phyloP scores from a whole-genome alignment of 1,284 basidiomycete species.

The Naganishia albida region DNA sequence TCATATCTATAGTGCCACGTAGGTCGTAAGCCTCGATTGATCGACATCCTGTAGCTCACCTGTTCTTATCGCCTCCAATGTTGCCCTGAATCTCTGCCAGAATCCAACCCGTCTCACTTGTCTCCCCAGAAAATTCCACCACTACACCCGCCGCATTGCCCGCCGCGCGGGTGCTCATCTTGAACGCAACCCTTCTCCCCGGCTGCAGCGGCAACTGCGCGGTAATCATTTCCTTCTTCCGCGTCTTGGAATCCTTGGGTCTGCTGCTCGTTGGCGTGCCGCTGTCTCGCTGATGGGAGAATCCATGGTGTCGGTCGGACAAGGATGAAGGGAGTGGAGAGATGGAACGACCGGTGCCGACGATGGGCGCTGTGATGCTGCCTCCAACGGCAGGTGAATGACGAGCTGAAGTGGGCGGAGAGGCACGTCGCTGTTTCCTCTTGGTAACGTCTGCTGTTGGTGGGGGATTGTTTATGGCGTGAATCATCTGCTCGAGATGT shows the following conservation, averaged over 20 bases:
- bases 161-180: constrained; percentile 36
- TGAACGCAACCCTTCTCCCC: constrained; percentile 54
- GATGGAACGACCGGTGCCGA: constrained; percentile 10
- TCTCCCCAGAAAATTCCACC: constrained; percentile 37
- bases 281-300: constrained; percentile 27
- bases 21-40: background rate
- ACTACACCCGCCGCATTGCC: constrained; percentile 36
- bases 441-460: background rate
- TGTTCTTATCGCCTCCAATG: constrained; percentile 51
- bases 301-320: constrained; percentile 1
- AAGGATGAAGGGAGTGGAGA: constrained; percentile 8
- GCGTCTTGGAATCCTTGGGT: constrained; percentile 3
- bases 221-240: constrained; percentile 22
- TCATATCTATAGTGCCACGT: constrained; percentile 36
- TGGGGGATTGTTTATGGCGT: background rate
- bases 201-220: constrained; percentile 52
- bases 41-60: constrained; percentile 33
- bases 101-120: constrained; percentile 51
- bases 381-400: constrained; percentile 14
- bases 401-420: constrained; percentile 4
- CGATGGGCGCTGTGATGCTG: constrained; percentile 3
- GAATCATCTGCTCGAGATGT: constrained; percentile 9
- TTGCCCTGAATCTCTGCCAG: constrained; percentile 53
- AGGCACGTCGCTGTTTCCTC: constrained; percentile 10
- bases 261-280: constrained; percentile 1